These are phyloP conservation scores for Talaromyces sp. DNA, from an alignment of 2,329 filamentous ascomycete species.

Conservation along the genomic window DNA sequence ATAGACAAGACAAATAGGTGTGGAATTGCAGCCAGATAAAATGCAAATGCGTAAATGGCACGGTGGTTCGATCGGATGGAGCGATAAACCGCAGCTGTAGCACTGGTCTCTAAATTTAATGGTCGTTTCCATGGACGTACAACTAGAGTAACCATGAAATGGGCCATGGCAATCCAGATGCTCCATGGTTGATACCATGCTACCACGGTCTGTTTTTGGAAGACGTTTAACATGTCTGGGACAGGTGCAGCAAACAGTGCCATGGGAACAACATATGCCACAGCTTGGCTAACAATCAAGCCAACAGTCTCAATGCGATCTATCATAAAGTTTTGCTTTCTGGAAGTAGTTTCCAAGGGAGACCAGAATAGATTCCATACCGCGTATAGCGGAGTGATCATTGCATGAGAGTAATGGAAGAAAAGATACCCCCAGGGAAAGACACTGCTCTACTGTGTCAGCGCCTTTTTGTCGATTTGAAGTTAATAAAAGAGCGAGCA, in stretches of 20 bases:
- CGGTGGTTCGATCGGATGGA: neutral
- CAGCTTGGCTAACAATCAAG: neutral
- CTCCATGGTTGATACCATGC: conserved; percentile 2
- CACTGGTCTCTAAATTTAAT: neutral
- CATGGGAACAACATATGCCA: neutral
- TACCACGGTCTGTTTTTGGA: neutral
- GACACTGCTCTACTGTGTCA: neutral
- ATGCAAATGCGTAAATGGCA: conserved; percentile 1
- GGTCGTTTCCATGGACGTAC: neutral
- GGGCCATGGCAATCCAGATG: neutral
- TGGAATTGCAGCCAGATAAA: neutral
- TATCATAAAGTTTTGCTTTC: neutral
- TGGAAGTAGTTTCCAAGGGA: neutral
- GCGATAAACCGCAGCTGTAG: neutral
- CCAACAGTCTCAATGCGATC: neutral
- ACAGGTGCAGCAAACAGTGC: neutral
- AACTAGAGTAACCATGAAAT: neutral
- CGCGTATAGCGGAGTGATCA: neutral
- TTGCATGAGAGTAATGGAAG: conserved; percentile 1
- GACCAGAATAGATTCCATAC: neutral
- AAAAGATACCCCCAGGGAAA: neutral
- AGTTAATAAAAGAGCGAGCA: neutral
- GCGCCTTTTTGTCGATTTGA: neutral
- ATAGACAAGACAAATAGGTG: neutral
- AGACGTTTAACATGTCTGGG: neutral